Evolutionary conservation across 2,329 filamentous ascomycete genomes (phyloP), one percentile per base, ranked within the genome.

Genomic region (Beauveria caledonica): DNA sequence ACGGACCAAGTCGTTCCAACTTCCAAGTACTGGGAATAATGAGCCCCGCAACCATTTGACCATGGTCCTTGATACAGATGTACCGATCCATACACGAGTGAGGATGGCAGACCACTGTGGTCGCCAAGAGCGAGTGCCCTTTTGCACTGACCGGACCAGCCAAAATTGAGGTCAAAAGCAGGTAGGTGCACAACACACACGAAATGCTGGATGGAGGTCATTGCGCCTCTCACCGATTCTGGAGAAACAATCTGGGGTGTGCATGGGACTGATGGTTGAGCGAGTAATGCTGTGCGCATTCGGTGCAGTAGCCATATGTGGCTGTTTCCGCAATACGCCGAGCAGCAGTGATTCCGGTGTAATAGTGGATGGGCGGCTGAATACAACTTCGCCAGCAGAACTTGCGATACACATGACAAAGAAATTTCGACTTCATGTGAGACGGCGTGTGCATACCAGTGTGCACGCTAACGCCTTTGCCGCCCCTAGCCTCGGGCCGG

Each of bases 401-500:
- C 55, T 42, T 29, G 17, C 46, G 51, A 59, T 45, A 52, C 56
- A 59, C 48, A 59, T 52, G 56, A 52, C 48, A 45, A 33, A 36
- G 23, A 58, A n/a, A 27, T 50, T 44, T 23, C 36, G 25, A 23
- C 21, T 23, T 53, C 33, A 36, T 36, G 33, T 9, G 15, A 17
- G 13, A 33, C 17, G 21, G 10, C 45, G 55, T 46, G 11, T 58
- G 49, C 17, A 9, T 11, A 23, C 23, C 23, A 19, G 1, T 36
- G 7, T 52, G 39, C 58, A 48, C 33, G 17, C 58, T 54, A 44
- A 44, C 49, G 58, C 58, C 58, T 19, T 42, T 60, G 49, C 50
- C 58, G 50, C 49, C 50, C 50, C 50, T 33, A 55, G 58, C 58
- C 58, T 55, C 58, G 50, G 50, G 58, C 51, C 58, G 58, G 58